Evolutionary conservation across 306 rosid genomes (phyloP).

Genomic region (Mimosa pudica): DNA sequence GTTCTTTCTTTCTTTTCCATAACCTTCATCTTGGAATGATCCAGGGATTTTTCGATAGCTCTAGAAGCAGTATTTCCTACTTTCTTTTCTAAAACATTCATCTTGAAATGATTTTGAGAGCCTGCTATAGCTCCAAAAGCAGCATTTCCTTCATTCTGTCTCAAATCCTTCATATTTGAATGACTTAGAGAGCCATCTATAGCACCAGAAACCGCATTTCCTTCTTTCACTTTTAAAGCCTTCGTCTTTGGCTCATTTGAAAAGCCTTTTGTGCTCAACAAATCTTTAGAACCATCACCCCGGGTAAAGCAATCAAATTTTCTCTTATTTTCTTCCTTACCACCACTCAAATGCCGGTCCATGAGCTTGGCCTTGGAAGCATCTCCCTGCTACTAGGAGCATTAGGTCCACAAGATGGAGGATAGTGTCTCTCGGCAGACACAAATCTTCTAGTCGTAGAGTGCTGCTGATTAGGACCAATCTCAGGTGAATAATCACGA

Average conservation of each 20-base stretch:
- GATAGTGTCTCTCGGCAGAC: background rate
- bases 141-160: slow-evolving; percentile 26
- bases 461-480: background rate
- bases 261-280: slow-evolving; percentile 28
- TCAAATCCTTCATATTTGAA: slow-evolving; percentile 28
- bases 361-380: background rate
- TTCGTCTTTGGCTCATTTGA: slow-evolving; percentile 14
- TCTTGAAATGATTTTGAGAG: slow-evolving; percentile 23
- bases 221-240: slow-evolving; percentile 33
- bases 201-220: slow-evolving; percentile 28
- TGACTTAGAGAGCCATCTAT: slow-evolving; percentile 23
- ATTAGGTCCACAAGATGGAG: slow-evolving; percentile 43
- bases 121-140: slow-evolving; percentile 29
- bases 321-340: slow-evolving; percentile 40
- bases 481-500: background rate
- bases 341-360: slow-evolving; percentile 24
- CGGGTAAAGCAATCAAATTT: slow-evolving; percentile 16
- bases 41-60: no score
- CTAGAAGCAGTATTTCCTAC: slow-evolving; percentile 5
- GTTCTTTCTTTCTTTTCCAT: slow-evolving; percentile 29
- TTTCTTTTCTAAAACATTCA: slow-evolving; percentile 36
- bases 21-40: slow-evolving; percentile 20
- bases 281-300: slow-evolving; percentile 26
- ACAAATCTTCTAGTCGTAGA: background rate
- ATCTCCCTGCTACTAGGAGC: slow-evolving; percentile 13